Percentiles rank a stretch among this genome's conserved stretches.
Conservation (phyloP, 179 eudicot genomes). For the Beta macrorhiza region DNA sequence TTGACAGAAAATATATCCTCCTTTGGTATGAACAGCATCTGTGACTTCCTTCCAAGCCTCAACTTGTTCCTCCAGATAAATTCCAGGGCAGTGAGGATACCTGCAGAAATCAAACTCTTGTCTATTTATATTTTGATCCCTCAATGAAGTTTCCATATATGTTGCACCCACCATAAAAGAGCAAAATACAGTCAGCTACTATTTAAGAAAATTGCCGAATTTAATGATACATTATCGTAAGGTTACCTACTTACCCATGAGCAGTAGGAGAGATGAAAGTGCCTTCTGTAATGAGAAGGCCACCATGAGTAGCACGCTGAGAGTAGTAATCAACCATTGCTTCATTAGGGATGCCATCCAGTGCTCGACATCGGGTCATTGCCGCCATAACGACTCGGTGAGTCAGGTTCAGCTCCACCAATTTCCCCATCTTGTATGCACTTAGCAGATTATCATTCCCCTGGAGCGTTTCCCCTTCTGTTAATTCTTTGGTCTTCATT, state of each 20-base stretch:
- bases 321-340: slow-evolving; percentile 59
- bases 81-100: slow-evolving; percentile 84
- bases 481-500: not conserved
- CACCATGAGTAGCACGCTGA: slow-evolving; percentile 68
- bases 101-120: slow-evolving; percentile 33
- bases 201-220: not conserved
- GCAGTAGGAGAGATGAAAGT: slow-evolving; percentile 61
- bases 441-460: slow-evolving; percentile 30
- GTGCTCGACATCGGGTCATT: slow-evolving; percentile 82
- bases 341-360: slow-evolving; percentile 49
- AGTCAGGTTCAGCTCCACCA: slow-evolving; percentile 37
- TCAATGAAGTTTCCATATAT: not conserved
- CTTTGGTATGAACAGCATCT: slow-evolving; percentile 73
- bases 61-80: slow-evolving; percentile 66
- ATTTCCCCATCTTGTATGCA: slow-evolving; percentile 39
- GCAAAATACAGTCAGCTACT: too few species aligned
- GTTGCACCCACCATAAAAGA: too few species aligned
- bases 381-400: slow-evolving; percentile 82
- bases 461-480: not conserved
- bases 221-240: not conserved
- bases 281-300: slow-evolving; percentile 71
- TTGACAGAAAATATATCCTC: slow-evolving; percentile 72
- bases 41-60: slow-evolving; percentile 85
- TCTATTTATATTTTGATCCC: not conserved
- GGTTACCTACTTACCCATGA: slow-evolving; percentile 48